phyloP scores from a whole-genome alignment of 805 yeast genomes.

The Pichia pseudocactophila region DNA sequence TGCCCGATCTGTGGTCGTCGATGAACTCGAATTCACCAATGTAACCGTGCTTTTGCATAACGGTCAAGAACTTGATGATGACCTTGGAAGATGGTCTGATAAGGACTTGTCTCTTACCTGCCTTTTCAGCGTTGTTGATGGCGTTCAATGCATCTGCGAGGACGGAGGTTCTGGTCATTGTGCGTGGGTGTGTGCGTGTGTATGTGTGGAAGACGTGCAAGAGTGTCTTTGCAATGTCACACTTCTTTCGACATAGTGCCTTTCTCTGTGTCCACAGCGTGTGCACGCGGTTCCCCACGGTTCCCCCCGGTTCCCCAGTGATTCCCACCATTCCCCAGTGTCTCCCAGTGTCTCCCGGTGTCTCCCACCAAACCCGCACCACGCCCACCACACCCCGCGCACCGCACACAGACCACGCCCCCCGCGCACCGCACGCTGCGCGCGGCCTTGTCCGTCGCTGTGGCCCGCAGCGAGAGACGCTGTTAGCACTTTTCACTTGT shows the following conservation, averaged over 20 bases:
- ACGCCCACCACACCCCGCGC: not conserved
- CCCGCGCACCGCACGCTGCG: not conserved
- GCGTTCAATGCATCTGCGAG: constrained; percentile 98
- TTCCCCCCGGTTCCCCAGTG: not conserved
- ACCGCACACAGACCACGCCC: not conserved
- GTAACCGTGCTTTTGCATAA: constrained; percentile 97
- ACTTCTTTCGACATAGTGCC: no score
- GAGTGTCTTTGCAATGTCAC: no score
- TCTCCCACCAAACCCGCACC: no score
- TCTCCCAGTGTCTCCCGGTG: not conserved
- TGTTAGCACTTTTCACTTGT: not conserved
- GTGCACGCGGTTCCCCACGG: no score
- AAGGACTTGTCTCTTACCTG: constrained; percentile 98
- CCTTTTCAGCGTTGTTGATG: constrained; percentile 97
- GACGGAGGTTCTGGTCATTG: constrained; percentile 96
- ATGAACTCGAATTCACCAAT: constrained; percentile 97
- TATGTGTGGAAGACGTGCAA: no score
- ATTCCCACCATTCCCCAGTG: not conserved
- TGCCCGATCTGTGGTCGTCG: constrained; percentile 98
- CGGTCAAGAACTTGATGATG: constrained; percentile 91
- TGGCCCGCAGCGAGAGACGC: not conserved
- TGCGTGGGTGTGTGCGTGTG: constrained; percentile 1
- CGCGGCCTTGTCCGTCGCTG: not conserved
- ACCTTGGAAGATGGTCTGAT: constrained; percentile 98
- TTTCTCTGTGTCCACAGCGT: not conserved